Percentiles rank a stretch among this genome's conserved stretches.
Evolutionary conservation across 352 stramenopile genomes (phyloP).

Genomic region (Phytophthora nicotianae): DNA sequence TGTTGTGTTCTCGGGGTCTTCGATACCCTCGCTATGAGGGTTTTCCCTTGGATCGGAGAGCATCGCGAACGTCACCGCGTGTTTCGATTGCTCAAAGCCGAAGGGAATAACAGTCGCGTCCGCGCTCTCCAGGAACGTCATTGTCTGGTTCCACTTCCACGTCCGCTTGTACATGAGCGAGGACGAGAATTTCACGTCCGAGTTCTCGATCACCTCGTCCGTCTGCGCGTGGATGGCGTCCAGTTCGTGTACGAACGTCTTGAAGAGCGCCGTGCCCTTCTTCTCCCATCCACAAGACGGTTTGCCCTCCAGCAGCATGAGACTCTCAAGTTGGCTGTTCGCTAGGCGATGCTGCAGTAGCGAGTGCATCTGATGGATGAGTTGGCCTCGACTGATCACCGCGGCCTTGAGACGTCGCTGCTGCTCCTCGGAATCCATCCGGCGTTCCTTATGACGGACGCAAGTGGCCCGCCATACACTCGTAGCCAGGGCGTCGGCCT

Average conservation of each 20-base stretch:
- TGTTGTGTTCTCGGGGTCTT: slow-evolving; percentile 27
- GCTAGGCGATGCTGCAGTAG: slow-evolving; percentile 25
- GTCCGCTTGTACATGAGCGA: slow-evolving; percentile 27
- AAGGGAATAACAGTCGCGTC: slow-evolving; percentile 27
- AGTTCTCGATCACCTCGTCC: slow-evolving; percentile 26
- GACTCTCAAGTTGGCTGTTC: slow-evolving; percentile 19
- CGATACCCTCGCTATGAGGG: slow-evolving; percentile 20
- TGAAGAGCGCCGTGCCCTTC: slow-evolving; percentile 34
- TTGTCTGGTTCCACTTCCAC: slow-evolving; percentile 19
- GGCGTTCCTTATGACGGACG: slow-evolving; percentile 30
- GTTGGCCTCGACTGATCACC: slow-evolving; percentile 26
- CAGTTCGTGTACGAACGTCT: slow-evolving; percentile 35
- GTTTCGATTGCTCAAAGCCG: slow-evolving; percentile 22
- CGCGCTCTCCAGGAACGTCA: slow-evolving; percentile 31
- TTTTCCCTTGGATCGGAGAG: slow-evolving; percentile 27
- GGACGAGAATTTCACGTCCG: slow-evolving; percentile 24
- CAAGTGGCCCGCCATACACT: slow-evolving; percentile 29
- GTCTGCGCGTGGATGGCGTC: slow-evolving; percentile 35
- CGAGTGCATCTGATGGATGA: slow-evolving; percentile 36
- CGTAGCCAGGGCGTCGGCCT: slow-evolving; percentile 17
- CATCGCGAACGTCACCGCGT: slow-evolving; percentile 24
- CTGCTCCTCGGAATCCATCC: slow-evolving; percentile 30
- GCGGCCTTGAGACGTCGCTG: slow-evolving; percentile 24
- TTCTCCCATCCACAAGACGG: slow-evolving; percentile 6
- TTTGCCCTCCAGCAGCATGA: slow-evolving; percentile 19